Conservation (phyloP, 495 filamentous ascomycete species). For the Trichoderma reesei region DNA sequence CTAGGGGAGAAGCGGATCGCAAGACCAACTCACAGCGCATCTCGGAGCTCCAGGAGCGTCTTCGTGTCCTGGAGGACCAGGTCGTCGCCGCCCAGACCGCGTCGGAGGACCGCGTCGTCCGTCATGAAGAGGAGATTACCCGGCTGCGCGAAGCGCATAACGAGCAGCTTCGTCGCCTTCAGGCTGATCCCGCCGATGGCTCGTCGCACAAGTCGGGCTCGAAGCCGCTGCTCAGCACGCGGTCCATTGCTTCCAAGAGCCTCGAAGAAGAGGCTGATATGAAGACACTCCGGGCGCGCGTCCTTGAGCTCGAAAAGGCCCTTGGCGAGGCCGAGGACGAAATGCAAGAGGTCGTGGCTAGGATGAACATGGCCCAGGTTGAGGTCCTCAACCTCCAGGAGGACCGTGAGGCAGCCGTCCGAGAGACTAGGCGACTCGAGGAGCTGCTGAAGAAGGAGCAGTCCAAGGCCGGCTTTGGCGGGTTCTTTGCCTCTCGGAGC, state of each 20-base stretch:
- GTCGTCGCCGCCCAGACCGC: conserved; percentile 74
- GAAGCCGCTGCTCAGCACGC: conserved; percentile 34
- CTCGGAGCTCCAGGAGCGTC: conserved; percentile 65
- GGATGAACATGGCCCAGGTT: conserved; percentile 90
- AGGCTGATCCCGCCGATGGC: conserved; percentile 32
- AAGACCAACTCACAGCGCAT: conserved; percentile 68
- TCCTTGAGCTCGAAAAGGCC: conserved; percentile 66
- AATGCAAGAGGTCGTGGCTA: conserved; percentile 87
- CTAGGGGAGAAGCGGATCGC: conserved; percentile 79
- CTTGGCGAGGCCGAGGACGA: conserved; percentile 75
- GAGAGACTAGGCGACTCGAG: conserved; percentile 70
- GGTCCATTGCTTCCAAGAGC: conserved; percentile 20
- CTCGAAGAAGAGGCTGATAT: conserved; percentile 50
- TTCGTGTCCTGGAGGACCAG: conserved; percentile 74
- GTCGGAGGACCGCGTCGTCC: conserved; percentile 71
- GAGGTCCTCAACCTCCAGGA: conserved; percentile 87
- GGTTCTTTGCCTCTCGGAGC: conserved; percentile 12
- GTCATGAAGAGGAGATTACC: conserved; percentile 78
- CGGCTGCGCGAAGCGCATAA: conserved; percentile 67
- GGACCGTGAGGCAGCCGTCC: conserved; percentile 81
- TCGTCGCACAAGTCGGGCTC: conserved; percentile 22
- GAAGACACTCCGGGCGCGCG: conserved; percentile 55
- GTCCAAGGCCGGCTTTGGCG: conserved; percentile 23
- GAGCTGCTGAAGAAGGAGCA: conserved; percentile 37
- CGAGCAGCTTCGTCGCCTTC: conserved; percentile 66